Base-by-base conservation (phyloP, 1,284 basidiomycete species). In the Sporisorium iseilematis-ciliati region DNA sequence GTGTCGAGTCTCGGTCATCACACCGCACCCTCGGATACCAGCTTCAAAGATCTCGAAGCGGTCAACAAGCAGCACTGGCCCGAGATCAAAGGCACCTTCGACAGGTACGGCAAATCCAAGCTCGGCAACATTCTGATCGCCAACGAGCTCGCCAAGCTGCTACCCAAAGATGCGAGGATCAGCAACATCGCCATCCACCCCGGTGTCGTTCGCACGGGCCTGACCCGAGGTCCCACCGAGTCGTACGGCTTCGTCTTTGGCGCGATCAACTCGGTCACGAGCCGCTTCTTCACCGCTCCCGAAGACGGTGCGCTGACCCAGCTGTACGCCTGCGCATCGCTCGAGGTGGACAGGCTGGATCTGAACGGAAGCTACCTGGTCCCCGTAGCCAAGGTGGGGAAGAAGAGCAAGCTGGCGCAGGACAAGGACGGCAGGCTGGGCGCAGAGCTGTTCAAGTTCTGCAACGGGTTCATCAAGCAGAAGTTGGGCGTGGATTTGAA, bases 261-360 rank as follows among this genome's bases (percentile, higher is more conserved):
- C 20, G 23, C 31, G 12, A 6, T 67, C 31, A 57, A 51, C 57
- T 50, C 49, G 12, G 11, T 80, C 2, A 53, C 51, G 3, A 63
- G 62, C 4, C 72, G 73, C 10, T 57, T 77, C 29, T 38, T 80
- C 26, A 78, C 78, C 55, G 53, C 68, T 18, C 56, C 77, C 0
- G 55, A 73, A 18, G 77, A 82, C 3, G 85, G 85, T 23, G 84
- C 84, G 10, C 62, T 77, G 46, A 85, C 81, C 2, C 80, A 80
- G 62, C 70, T 84, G 3, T 86, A 83, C 59, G 83, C 83, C 3
- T 79, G 79, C 10, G 76, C 80, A 16, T 81, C 79, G 26, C 68
- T 74, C 29, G 82, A 85, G 43, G 78, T 86, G 12, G 81, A 82
- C 64, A 40, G 58, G 8, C 57, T 74, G 8, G 55, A 71, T 16